phyloP scores from a whole-genome alignment of 495 filamentous ascomycete species.

The Rhizodiscina lignyota region DNA sequence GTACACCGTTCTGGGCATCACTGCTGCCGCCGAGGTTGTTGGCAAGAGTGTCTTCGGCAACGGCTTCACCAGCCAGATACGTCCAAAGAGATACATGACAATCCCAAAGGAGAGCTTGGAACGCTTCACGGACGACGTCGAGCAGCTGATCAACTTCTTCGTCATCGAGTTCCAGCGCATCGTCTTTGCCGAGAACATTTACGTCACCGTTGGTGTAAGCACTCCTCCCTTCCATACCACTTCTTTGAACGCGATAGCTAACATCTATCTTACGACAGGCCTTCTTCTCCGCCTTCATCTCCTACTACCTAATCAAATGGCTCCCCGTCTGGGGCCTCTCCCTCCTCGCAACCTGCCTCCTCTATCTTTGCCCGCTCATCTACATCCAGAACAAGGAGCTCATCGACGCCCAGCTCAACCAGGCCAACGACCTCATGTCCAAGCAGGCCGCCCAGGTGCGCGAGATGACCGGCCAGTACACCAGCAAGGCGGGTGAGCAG shows the following conservation, averaged over 20 bases:
- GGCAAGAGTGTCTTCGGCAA: constrained; percentile 61
- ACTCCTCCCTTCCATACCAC: constrained; percentile 2
- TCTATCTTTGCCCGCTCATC: constrained; percentile 76
- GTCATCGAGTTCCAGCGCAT: constrained; percentile 92
- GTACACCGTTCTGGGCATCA: constrained; percentile 54
- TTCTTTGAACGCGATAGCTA: background rate
- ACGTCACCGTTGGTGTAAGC: constrained; percentile 63
- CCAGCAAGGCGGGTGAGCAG: constrained; percentile 29
- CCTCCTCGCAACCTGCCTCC: constrained; percentile 53
- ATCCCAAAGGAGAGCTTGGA: constrained; percentile 75
- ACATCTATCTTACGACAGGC: constrained; percentile 34
- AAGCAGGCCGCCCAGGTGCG: constrained; percentile 69
- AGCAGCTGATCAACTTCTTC: constrained; percentile 93
- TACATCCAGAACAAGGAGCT: constrained; percentile 88
- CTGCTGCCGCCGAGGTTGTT: constrained; percentile 56
- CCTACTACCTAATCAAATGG: constrained; percentile 88
- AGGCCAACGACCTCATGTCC: constrained; percentile 53
- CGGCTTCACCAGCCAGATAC: constrained; percentile 71
- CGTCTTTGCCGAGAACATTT: constrained; percentile 84
- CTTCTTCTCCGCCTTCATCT: constrained; percentile 62
- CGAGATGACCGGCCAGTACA: constrained; percentile 64
- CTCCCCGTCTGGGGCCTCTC: constrained; percentile 86
- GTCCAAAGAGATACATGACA: constrained; percentile 84
- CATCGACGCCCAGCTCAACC: constrained; percentile 71
- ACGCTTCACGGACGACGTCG: constrained; percentile 60